Percentiles rank a stretch among this genome's conserved stretches.
These are phyloP conservation scores for Arachnomyces sp. DNA, from an alignment of 2,329 filamentous ascomycete genomes.

Conservation along the genomic window DNA sequence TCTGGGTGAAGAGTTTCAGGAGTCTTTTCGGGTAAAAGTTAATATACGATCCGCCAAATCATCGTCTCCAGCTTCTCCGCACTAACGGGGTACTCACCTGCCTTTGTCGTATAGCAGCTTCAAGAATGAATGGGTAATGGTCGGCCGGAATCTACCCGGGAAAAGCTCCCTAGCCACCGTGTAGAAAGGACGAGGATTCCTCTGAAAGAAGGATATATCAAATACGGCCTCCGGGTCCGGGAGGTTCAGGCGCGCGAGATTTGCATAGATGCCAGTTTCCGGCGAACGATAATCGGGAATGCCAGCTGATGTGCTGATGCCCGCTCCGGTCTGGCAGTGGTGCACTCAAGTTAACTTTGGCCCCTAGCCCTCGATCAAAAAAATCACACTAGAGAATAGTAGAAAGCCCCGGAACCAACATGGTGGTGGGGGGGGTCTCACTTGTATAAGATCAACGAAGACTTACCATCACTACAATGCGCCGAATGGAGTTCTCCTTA, in stretches of 20 bases:
- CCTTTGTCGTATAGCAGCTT: conserved; percentile 70
- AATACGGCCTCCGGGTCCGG: conserved; percentile 91
- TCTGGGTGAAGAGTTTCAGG: conserved; percentile 87
- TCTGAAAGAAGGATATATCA: conserved; percentile 79
- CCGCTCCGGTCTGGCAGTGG: conserved; percentile 67
- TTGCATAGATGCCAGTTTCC: conserved; percentile 86
- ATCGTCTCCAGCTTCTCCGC: too few relatives aligned
- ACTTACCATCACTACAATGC: conserved; percentile 70
- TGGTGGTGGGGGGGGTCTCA: not conserved
- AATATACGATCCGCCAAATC: too few relatives aligned
- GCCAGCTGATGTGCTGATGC: conserved; percentile 54
- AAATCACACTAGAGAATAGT: conserved; percentile 5
- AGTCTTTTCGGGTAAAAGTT: too few relatives aligned
- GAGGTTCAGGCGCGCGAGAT: conserved; percentile 75
- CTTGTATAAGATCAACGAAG: not conserved
- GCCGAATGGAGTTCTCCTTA: conserved; percentile 55
- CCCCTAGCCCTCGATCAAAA: not conserved
- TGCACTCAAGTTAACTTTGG: conserved; percentile 4
- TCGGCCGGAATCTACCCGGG: conserved; percentile 80
- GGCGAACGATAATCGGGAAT: conserved; percentile 95
- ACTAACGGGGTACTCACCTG: too few relatives aligned
- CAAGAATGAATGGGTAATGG: conserved; percentile 84
- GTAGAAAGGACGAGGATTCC: conserved; percentile 85
- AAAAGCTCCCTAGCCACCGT: conserved; percentile 85
- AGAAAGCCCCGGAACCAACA: too few relatives aligned